These are phyloP conservation scores for Suhomyces sp. DNA, from an alignment of 805 yeast species.

Conservation along the genomic window DNA sequence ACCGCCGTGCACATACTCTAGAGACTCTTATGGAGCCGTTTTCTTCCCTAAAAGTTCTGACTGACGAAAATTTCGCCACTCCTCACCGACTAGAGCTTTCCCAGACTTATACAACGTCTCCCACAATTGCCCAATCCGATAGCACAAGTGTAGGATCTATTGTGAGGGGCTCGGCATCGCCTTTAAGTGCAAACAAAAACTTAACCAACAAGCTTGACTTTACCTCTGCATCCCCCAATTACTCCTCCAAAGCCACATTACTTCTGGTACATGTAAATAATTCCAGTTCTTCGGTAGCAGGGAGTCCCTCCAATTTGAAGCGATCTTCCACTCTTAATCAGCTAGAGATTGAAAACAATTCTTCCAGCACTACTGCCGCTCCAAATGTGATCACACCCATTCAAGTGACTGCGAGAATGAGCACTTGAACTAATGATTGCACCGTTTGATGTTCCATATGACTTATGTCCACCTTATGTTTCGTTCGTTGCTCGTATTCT, in stretches of 20 bases:
- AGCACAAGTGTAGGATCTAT: conserved; percentile 6
- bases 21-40: conserved; percentile 17
- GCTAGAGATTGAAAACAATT: conserved; percentile 27
- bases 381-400: conserved; percentile 41
- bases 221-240: conserved; percentile 6
- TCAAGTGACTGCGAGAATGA: conserved; percentile 42
- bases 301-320: conserved; percentile 23
- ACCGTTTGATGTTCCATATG: neutral
- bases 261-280: conserved; percentile 11
- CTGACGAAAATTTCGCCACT: conserved; percentile 4
- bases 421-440: conserved; percentile 18
- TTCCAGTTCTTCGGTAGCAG: conserved; percentile 18
- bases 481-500: neutral
- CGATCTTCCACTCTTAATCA: conserved; percentile 32
- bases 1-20: conserved; percentile 12
- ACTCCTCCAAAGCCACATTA: conserved; percentile 16
- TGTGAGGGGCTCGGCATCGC: conserved; percentile 14
- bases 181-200: conserved; percentile 18
- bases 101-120: conserved; percentile 15
- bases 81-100: conserved; percentile 16
- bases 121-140: conserved; percentile 11
- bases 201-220: conserved; percentile 14
- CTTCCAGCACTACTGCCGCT: conserved; percentile 23
- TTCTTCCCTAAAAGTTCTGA: conserved; percentile 5
- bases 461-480: neutral